Conservation (phyloP, 83 land plant species). For the Thuja plicata region DNA sequence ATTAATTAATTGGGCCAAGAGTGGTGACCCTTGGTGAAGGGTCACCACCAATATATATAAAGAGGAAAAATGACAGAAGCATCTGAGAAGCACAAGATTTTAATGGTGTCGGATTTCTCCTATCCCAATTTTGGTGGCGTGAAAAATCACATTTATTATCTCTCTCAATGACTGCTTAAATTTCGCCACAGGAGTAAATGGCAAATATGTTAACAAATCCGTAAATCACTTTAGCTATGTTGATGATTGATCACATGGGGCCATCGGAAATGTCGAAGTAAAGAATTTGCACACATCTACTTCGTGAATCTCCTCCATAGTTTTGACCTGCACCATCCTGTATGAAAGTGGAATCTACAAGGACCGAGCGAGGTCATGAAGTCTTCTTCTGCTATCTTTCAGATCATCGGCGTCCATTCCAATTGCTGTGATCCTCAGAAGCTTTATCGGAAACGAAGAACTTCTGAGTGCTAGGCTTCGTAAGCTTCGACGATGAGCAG, state of each 20-base stretch:
- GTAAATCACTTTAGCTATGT: not conserved
- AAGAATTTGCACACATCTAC: too few relatives aligned
- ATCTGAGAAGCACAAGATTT: slow-evolving; percentile 51
- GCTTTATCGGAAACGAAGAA: too few relatives aligned
- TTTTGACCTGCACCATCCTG: slow-evolving; percentile 10
- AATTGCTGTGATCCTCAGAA: too few relatives aligned
- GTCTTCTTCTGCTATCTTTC: slow-evolving; percentile 17
- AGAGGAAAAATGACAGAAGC: not conserved
- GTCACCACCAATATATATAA: too few relatives aligned
- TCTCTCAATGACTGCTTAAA: slow-evolving; percentile 88
- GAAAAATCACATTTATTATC: slow-evolving; percentile 91
- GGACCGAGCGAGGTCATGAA: slow-evolving; percentile 19
- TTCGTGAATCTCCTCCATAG: slow-evolving; percentile 8
- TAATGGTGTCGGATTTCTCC: slow-evolving; percentile 97
- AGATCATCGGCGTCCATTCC: not conserved
- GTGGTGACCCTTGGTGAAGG: too few relatives aligned
- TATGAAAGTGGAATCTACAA: slow-evolving; percentile 20
- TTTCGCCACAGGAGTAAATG: slow-evolving; percentile 63
- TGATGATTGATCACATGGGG: not conserved
- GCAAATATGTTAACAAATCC: too few relatives aligned
- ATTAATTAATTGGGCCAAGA: too few relatives aligned
- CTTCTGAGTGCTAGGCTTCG: too few relatives aligned
- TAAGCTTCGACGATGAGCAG: too few relatives aligned
- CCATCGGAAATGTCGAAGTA: not conserved
- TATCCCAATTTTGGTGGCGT: slow-evolving; percentile 98